Conservation (phyloP, 2,329 filamentous ascomycete genomes). For the Xylaria sp. region DNA sequence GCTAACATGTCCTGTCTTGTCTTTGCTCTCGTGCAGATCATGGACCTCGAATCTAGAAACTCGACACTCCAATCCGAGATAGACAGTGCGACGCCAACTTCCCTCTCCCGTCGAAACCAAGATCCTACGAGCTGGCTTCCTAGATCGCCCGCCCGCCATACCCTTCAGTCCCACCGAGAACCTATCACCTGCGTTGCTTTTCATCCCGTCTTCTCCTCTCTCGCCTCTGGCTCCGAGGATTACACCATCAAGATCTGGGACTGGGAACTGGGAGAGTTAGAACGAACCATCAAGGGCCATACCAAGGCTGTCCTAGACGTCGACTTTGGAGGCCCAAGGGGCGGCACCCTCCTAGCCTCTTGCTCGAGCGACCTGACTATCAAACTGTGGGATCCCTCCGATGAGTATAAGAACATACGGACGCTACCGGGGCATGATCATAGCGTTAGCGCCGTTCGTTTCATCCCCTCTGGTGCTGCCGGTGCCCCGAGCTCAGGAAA, state of each 20-base stretch:
- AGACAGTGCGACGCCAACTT: constrained; percentile 81
- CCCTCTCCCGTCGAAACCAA: constrained; percentile 81
- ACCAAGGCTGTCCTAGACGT: constrained; percentile 89
- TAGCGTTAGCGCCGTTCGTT: constrained; percentile 87
- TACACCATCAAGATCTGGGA: constrained; percentile 98
- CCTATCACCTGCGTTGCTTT: constrained; percentile 91
- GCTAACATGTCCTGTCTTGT: constrained; percentile 15
- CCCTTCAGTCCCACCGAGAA: constrained; percentile 82
- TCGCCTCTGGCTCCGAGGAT: constrained; percentile 92
- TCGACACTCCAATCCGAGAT: constrained; percentile 81
- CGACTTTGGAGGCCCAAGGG: constrained; percentile 87
- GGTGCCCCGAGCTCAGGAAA: constrained; percentile 84
- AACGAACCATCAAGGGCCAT: constrained; percentile 90
- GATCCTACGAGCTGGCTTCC: constrained; percentile 90
- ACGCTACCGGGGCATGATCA: constrained; percentile 93
- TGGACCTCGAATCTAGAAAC: constrained; percentile 87
- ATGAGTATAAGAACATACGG: constrained; percentile 95
- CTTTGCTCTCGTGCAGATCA: constrained; percentile 69
- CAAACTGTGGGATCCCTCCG: constrained; percentile 91
- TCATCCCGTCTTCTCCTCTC: constrained; percentile 88
- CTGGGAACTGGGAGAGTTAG: constrained; percentile 91
- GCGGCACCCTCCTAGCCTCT: constrained; percentile 81
- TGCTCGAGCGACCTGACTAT: constrained; percentile 92
- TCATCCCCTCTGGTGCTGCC: constrained; percentile 84
- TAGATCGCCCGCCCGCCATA: constrained; percentile 82